Evolutionary conservation across 2,329 filamentous ascomycete species (phyloP).

Genomic region (Basipetospora chlamydospora): DNA sequence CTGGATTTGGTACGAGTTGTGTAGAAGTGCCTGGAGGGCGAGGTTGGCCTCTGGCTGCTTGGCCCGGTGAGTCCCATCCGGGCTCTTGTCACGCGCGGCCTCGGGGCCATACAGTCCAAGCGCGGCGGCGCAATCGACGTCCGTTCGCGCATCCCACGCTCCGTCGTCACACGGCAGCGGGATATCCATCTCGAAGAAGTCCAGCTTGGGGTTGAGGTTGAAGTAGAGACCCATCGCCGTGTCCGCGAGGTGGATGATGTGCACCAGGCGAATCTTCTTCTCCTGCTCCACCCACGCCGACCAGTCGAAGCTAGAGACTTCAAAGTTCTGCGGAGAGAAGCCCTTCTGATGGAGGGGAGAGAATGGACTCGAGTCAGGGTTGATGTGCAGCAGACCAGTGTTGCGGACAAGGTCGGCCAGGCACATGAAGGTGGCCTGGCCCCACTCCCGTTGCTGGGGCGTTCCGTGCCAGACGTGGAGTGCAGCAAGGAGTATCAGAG

Average conservation of each 20-base stretch:
- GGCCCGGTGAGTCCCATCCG: conserved; percentile 44
- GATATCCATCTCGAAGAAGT: conserved; percentile 47
- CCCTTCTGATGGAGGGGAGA: conserved; percentile 47
- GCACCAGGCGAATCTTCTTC: conserved; percentile 49
- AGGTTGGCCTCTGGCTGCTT: conserved; percentile 52
- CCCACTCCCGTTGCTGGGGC: conserved; percentile 46
- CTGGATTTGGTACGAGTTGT: conserved; percentile 43
- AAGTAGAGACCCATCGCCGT: conserved; percentile 55
- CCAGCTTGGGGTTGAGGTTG: conserved; percentile 49
- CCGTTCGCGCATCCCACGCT: conserved; percentile 52
- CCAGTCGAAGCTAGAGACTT: conserved; percentile 48
- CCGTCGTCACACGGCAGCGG: conserved; percentile 62
- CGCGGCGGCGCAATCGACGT: conserved; percentile 46
- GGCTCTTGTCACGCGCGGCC: conserved; percentile 40
- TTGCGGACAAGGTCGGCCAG: conserved; percentile 43
- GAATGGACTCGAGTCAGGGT: conserved; percentile 30
- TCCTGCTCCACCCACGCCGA: conserved; percentile 55
- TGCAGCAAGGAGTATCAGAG: conserved; percentile 45
- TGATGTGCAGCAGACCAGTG: conserved; percentile 39
- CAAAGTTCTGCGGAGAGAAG: conserved; percentile 29
- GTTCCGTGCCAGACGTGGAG: conserved; percentile 59
- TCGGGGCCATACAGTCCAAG: conserved; percentile 47
- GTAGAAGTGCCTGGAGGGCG: conserved; percentile 46
- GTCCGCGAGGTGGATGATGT: conserved; percentile 50
- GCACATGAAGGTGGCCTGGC: conserved; percentile 41